Conservation (phyloP, 108 stramenopile genomes). For the Discostella pseudostelligera region DNA sequence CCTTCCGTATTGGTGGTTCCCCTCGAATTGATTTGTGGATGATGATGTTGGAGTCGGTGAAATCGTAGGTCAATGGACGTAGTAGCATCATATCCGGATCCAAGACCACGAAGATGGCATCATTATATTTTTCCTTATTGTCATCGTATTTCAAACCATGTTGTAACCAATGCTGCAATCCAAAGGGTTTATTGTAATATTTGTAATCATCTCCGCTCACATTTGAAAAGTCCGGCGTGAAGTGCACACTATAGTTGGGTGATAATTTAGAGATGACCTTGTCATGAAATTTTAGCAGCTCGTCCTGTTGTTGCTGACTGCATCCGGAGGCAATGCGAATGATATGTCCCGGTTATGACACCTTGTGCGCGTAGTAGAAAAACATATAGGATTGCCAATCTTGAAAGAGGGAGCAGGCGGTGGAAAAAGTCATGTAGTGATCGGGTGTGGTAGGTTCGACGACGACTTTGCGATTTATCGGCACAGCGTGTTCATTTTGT, state of each 20-base stretch:
- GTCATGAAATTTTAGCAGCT: conserved; percentile 32
- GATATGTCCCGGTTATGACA: conserved; percentile 81
- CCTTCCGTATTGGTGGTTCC: conserved; percentile 37
- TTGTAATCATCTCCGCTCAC: conserved; percentile 59
- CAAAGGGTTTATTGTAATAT: conserved; percentile 93
- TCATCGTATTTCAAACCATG: conserved; percentile 60
- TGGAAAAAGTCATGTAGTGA: conserved; percentile 67
- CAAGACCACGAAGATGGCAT: conserved; percentile 70
- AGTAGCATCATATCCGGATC: conserved; percentile 84
- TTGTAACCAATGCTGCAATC: conserved; percentile 78
- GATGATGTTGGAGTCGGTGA: conserved; percentile 59
- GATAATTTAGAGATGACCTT: conserved; percentile 45
- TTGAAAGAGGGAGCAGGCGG: conserved; percentile 86
- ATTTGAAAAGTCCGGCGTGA: conserved; percentile 63
- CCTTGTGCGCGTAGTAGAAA: conserved; percentile 73
- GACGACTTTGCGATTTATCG: neutral
- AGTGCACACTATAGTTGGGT: conserved; percentile 57
- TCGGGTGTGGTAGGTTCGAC: conserved; percentile 6
- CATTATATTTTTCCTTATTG: conserved; percentile 51
- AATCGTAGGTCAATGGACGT: conserved; percentile 81
- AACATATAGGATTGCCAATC: conserved; percentile 92
- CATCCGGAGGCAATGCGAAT: conserved; percentile 90
- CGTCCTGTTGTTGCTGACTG: conserved; percentile 33
- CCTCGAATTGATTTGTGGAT: conserved; percentile 39
- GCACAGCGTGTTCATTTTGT: neutral